These are phyloP conservation scores for Nakaseomyces uthaithaninus DNA, from an alignment of 1,139 yeast species.

Conservation along the genomic window DNA sequence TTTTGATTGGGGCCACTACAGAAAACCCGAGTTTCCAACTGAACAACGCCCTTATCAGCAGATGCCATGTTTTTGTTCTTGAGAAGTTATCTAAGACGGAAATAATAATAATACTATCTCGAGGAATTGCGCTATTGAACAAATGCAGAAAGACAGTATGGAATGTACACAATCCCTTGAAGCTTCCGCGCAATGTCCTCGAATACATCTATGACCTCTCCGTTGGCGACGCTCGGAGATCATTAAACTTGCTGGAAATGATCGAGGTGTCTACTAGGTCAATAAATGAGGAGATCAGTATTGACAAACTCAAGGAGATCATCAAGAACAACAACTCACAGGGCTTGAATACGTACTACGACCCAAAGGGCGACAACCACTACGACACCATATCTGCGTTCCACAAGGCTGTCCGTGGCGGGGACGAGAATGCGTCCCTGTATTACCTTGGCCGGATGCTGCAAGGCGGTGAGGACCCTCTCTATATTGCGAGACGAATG, in stretches of 20 bases:
- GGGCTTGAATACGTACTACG: conserved; percentile 52
- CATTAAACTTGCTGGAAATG: conserved; percentile 67
- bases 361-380: conserved; percentile 82
- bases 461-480: conserved; percentile 87
- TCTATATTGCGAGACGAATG: conserved; percentile 87
- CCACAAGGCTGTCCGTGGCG: conserved; percentile 84
- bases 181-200: conserved; percentile 49
- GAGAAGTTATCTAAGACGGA: conserved; percentile 53
- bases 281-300: conserved; percentile 11
- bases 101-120: conserved; percentile 47
- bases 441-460: conserved; percentile 83
- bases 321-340: conserved; percentile 29
- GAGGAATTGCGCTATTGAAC: conserved; percentile 58
- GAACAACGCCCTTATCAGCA: conserved; percentile 77
- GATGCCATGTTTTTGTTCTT: conserved; percentile 81
- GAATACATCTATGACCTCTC: conserved; percentile 69
- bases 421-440: conserved; percentile 81
- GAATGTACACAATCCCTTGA: conserved; percentile 35
- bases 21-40: conserved; percentile 92
- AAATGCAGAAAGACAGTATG: conserved; percentile 42
- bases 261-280: conserved; percentile 34
- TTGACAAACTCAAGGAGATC: conserved; percentile 17
- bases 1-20: conserved; percentile 89
- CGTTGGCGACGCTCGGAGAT: conserved; percentile 84
- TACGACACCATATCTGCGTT: conserved; percentile 93